Percentiles rank a stretch among this genome's conserved stretches.
phyloP scores from a whole-genome alignment of 306 rosid genomes.

The Cucumis sativus region Cucumber_9930_V3 NC_026656.2:17601001-17601500 shows the following conservation, averaged over 20 bases:
- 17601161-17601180: not conserved
- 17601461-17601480: not conserved
- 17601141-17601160: not conserved
- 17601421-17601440: not conserved
- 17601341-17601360: not conserved
- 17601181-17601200: not conserved
- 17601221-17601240: not conserved
- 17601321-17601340: not conserved
- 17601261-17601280: not conserved
- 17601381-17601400: not conserved
- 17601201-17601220: not conserved
- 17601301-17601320: not conserved
- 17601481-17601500: constrained; percentile 17
- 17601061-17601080: not conserved
- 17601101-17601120: not conserved
- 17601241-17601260: not conserved
- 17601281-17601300: not conserved
- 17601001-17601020: no score
- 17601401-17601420: not conserved
- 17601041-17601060: no score
- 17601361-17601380: not conserved
- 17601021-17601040: no score
- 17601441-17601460: not conserved
- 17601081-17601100: not conserved
- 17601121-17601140: not conserved